These are phyloP conservation scores for Boletus vermiculosoides DNA, from an alignment of 768 basidiomycete species.

Conservation along the genomic window DNA sequence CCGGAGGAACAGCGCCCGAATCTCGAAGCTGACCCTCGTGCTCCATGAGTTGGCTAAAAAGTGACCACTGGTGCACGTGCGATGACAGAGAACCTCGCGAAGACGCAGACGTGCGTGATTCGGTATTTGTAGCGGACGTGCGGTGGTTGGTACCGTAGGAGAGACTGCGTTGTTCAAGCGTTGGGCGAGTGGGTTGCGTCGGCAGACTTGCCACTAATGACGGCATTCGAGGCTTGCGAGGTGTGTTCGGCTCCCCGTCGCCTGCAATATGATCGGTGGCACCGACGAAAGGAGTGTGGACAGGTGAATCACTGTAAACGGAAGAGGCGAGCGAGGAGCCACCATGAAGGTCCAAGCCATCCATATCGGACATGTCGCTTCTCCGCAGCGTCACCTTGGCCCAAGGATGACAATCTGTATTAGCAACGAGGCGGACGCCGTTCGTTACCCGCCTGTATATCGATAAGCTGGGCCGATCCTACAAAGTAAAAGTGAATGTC, in stretches of 20 bases:
- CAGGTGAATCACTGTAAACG: slow-evolving; percentile 8
- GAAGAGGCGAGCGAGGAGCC: slow-evolving; percentile 84
- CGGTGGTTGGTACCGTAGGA: slow-evolving; percentile 4
- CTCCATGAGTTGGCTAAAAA: slow-evolving; percentile 73
- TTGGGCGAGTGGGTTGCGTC: neutral
- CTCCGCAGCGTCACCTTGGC: neutral
- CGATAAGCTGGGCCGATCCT: neutral
- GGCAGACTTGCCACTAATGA: slow-evolving; percentile 13
- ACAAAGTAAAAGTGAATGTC: neutral
- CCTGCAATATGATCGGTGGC: slow-evolving; percentile 26
- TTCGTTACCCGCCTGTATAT: neutral
- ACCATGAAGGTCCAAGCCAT: slow-evolving; percentile 80
- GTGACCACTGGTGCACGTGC: slow-evolving; percentile 51
- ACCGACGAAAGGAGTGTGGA: slow-evolving; percentile 17
- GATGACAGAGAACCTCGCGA: slow-evolving; percentile 9
- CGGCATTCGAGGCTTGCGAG: slow-evolving; percentile 15
- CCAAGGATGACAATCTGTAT: neutral
- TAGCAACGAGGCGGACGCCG: neutral
- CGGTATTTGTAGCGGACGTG: slow-evolving; percentile 8
- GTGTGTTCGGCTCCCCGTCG: slow-evolving; percentile 14
- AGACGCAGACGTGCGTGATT: slow-evolving; percentile 16
- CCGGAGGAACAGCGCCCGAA: neutral
- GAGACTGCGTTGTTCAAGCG: slow-evolving; percentile 8
- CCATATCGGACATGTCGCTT: slow-evolving; percentile 31
- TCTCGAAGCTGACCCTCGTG: slow-evolving; percentile 48